phyloP scores from a whole-genome alignment of 495 filamentous ascomycete genomes.

The Poronia punctata region DNA sequence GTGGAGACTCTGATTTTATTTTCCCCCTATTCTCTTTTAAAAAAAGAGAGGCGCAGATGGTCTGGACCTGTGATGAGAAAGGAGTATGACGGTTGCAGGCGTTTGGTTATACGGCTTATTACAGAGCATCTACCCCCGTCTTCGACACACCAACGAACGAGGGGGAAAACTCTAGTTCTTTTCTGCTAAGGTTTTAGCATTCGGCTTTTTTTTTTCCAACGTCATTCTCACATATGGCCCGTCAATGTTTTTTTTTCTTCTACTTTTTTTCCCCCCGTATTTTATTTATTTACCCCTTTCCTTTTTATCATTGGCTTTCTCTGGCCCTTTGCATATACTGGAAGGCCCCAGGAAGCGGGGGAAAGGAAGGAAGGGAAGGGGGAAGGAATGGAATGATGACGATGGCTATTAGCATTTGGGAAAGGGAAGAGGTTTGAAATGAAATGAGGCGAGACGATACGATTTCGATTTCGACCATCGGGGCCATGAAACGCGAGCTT shows the following conservation, averaged over 20 bases:
- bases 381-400: conserved; percentile 3
- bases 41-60: conserved; percentile 8
- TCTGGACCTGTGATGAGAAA: background rate
- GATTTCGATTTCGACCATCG: too few relatives aligned
- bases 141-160: too few relatives aligned
- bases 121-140: background rate
- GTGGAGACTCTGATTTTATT: conserved; percentile 14
- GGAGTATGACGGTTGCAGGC: conserved; percentile 3
- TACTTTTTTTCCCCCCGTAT: conserved; percentile 16
- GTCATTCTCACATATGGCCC: background rate
- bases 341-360: too few relatives aligned
- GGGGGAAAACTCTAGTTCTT: background rate
- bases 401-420: background rate
- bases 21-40: too few relatives aligned
- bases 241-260: conserved; percentile 8
- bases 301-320: conserved; percentile 3
- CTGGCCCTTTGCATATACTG: conserved; percentile 9
- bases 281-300: too few relatives aligned
- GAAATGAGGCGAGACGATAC: conserved; percentile 1
- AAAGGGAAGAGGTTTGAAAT: conserved; percentile 4
- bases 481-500: too few relatives aligned
- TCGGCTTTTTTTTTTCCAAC: too few relatives aligned
- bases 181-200: too few relatives aligned
- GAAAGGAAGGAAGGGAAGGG: conserved; percentile 4
- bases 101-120: conserved; percentile 6